Evolutionary conservation across 139 green algal genomes (phyloP), one percentile per base, ranked within the genome.

Genomic region (Zygnema cylindricum): DNA sequence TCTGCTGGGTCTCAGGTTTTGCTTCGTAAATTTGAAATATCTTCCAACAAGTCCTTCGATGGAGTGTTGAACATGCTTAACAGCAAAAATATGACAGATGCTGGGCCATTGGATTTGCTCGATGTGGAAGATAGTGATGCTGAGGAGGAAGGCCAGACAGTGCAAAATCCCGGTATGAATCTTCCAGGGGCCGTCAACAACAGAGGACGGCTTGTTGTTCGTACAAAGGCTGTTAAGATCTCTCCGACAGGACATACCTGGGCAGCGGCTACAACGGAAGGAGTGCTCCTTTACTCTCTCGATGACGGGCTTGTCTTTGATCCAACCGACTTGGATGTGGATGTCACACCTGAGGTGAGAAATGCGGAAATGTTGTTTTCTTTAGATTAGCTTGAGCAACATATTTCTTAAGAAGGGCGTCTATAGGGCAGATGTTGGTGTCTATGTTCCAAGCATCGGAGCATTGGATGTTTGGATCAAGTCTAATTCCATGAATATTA

Each of bases 41-140:
- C 92, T 22, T 41, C 87, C 87, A 98, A 98, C 92, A 88, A 92
- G 41, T 93, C 91, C 0, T 89, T 99, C 85, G 97, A 98, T 84
- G 97, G 97, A 35, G 96, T 98, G 63, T 84, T 98, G 83, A 97
- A 99, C 92, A 86, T 93, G 78, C 95, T 99, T 86, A 98, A 98
- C 94, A 96, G 93, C 21, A 93, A 93, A 57, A 85, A 95, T 89
- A 92, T 99, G 83, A 99, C 97, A 1, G 96, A 98, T 86, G 96
- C 97, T 0, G 97, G 97, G 0, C 95, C 97, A 0, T 89, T 97
- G 54, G 93, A 95, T 69, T 93, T 98, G 30, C 95, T 99, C 11
- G 87, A 96, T 69, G 86, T 95, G 54, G 90, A 93, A 0, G 87
- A 93, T 33, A 77, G 93, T 81, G 95, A 95, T 75, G 21, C 57